Evolutionary conservation across 805 yeast species (phyloP).

Genomic region (Torulaspora delbrueckii): DNA sequence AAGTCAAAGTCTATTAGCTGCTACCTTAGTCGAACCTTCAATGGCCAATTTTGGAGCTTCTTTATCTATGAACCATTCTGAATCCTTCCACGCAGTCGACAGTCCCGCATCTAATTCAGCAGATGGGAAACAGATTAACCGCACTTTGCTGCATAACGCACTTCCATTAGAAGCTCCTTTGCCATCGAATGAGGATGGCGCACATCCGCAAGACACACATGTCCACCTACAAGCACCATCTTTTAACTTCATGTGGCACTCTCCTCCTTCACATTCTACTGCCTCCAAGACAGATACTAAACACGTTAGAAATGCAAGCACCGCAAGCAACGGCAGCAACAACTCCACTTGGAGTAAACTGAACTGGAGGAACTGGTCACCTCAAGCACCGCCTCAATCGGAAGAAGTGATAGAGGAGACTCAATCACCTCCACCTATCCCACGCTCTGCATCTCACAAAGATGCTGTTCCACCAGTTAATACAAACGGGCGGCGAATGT

Average conservation of each 20-base stretch:
- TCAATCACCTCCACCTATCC: conserved; percentile 2
- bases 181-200: conserved; percentile 1
- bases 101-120: neutral
- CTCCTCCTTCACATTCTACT: conserved; percentile 5
- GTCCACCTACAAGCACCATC: conserved; percentile 22
- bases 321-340: conserved; percentile 18
- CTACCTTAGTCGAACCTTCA: conserved; percentile 15
- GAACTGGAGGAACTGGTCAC: conserved; percentile 13
- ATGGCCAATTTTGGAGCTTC: conserved; percentile 10
- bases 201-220: conserved; percentile 1
- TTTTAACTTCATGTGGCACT: conserved; percentile 29
- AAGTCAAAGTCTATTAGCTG: conserved; percentile 19
- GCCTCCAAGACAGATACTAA: conserved; percentile 4
- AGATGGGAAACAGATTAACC: neutral
- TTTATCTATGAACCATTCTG: conserved; percentile 6
- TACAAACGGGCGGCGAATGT: conserved; percentile 25
- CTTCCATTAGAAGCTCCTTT: neutral
- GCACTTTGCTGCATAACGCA: neutral
- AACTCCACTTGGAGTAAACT: conserved; percentile 23
- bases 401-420: conserved; percentile 5
- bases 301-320: conserved; percentile 17
- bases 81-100: conserved; percentile 6
- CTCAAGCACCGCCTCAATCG: conserved; percentile 7
- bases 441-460: conserved; percentile 2
- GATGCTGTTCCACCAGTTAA: conserved; percentile 10